These are phyloP conservation scores for Haberlea rhodopensis DNA, from an alignment of 257 asterid species.

Conservation along the genomic window DNA sequence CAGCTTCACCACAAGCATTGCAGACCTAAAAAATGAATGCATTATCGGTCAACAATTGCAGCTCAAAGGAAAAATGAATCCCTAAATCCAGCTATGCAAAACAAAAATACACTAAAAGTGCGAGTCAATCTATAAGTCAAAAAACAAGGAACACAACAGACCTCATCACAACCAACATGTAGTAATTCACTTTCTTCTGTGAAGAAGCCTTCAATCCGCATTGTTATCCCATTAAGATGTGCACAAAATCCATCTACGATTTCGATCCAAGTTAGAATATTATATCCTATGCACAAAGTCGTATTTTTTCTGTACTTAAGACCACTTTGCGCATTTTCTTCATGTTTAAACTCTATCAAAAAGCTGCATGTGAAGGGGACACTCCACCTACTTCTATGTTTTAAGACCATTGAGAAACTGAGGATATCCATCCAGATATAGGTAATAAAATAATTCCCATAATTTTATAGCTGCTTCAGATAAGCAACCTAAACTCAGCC, in stretches of 20 bases:
- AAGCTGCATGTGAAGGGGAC: conserved; percentile 17
- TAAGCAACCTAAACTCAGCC: conserved; percentile 20
- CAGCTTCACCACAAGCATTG: conserved; percentile 98
- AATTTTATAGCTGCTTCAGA: conserved; percentile 1
- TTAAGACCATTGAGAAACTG: conserved; percentile 15
- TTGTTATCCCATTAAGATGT: conserved; percentile 88
- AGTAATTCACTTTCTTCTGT: conserved; percentile 81
- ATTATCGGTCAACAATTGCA: conserved; percentile 83
- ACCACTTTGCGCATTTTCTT: conserved; percentile 42
- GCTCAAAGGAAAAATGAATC: conserved; percentile 59
- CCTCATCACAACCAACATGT: conserved; percentile 70
- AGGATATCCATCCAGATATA: conserved; percentile 2
- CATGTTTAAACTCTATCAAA: conserved; percentile 32
- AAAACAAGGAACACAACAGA: conserved; percentile 72
- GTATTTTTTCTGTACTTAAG: conserved; percentile 45
- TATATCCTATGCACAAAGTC: conserved; percentile 56
- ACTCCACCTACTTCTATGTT: conserved; percentile 2
- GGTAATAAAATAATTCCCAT: not conserved
- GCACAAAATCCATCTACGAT: conserved; percentile 97
- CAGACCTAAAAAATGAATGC: conserved; percentile 96
- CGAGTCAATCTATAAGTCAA: conserved; percentile 56
- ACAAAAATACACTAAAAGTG: conserved; percentile 57
- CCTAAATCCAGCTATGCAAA: conserved; percentile 69
- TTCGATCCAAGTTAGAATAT: conserved; percentile 92
- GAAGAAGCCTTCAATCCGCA: conserved; percentile 88